Evolutionary conservation across 164 flowering plant genomes (phyloP).

Genomic region (Dillenia turbinata): DNA sequence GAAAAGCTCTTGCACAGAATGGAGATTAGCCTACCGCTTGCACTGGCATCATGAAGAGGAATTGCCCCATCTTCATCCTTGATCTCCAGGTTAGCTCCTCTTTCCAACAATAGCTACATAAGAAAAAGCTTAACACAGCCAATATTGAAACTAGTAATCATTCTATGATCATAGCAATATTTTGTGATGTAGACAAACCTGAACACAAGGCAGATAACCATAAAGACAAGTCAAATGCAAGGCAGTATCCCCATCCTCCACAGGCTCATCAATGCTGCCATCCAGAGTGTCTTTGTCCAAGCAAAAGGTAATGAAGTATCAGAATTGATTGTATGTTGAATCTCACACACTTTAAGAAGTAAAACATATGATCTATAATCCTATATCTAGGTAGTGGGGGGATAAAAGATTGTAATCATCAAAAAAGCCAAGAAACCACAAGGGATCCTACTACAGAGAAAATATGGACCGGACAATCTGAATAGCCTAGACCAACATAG

Average conservation of each 20-base stretch:
- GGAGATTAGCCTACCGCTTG: slow-evolving; percentile 53
- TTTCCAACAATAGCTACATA: slow-evolving; percentile 68
- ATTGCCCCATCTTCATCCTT: slow-evolving; percentile 95
- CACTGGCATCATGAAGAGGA: slow-evolving; percentile 97
- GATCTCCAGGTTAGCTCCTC: slow-evolving; percentile 72
- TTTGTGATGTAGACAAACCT: slow-evolving; percentile 28
- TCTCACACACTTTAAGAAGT: no score
- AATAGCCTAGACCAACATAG: no score
- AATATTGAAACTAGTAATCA: not conserved
- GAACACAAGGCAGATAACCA: slow-evolving; percentile 70
- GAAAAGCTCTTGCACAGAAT: not conserved
- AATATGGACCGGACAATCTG: no score
- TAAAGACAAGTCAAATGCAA: slow-evolving; percentile 87
- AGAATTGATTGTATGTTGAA: no score
- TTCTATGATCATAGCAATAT: not conserved
- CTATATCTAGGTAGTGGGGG: no score
- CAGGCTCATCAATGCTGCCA: slow-evolving; percentile 67
- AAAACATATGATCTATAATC: no score
- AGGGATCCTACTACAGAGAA: no score
- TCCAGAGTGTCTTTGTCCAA: slow-evolving; percentile 49
- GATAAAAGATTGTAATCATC: no score
- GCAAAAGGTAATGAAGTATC: no score
- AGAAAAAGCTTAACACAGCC: not conserved
- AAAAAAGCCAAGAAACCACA: no score
- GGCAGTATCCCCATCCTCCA: slow-evolving; percentile 87